These are phyloP conservation scores for Pterothamnion heteromorphum DNA, from an alignment of 31 red algal species.

Conservation along the genomic window DNA sequence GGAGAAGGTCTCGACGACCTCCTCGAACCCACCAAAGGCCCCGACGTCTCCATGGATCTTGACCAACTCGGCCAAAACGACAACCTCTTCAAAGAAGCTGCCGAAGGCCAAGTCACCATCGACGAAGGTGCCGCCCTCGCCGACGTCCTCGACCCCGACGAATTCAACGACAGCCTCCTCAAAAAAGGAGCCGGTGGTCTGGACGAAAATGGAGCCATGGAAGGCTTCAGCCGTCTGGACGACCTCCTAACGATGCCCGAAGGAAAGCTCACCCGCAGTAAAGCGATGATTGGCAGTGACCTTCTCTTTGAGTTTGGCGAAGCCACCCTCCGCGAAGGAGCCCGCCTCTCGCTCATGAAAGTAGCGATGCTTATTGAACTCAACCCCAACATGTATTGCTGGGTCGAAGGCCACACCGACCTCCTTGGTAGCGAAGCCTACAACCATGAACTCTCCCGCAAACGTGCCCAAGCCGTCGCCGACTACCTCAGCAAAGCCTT, in stretches of 20 bases:
- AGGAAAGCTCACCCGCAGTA: neutral
- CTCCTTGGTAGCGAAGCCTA: neutral
- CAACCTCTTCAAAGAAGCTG: neutral
- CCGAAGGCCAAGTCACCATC: neutral
- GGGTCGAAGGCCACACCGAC: conserved; percentile 13
- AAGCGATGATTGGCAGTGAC: neutral
- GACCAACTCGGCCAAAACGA: neutral
- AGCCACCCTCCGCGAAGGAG: neutral
- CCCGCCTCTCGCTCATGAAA: neutral
- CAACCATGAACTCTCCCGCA: neutral
- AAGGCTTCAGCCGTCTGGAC: neutral
- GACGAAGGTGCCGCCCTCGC: neutral
- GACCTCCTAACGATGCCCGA: neutral
- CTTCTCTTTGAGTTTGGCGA: neutral
- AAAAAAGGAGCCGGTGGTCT: neutral
- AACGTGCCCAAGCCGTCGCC: neutral
- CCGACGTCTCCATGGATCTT: neutral
- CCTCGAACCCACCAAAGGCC: neutral
- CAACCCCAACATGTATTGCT: neutral
- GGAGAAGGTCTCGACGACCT: neutral
- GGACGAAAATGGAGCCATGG: neutral
- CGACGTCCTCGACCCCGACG: neutral
- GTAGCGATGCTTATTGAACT: neutral
- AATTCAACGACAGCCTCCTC: neutral
- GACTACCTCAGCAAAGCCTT: neutral